phyloP scores from a whole-genome alignment of 768 basidiomycete species.

The Suillus subalutaceus region DNA sequence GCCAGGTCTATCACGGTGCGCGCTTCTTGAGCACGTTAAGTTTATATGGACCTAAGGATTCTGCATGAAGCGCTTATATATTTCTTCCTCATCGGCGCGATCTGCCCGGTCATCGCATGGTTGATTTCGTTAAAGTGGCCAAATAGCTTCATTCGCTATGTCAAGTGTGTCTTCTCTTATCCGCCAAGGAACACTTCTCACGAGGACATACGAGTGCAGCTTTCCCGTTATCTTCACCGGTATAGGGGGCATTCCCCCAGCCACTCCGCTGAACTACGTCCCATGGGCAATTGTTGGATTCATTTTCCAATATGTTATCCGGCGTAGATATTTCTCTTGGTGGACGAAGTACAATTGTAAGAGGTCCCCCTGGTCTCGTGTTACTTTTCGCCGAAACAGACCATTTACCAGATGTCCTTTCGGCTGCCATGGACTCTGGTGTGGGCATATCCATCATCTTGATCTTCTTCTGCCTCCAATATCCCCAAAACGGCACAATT shows the following conservation, averaged over 20 bases:
- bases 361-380: slow-evolving; percentile 6
- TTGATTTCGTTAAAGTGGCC: slow-evolving; percentile 62
- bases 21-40: background rate
- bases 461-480: slow-evolving; percentile 66
- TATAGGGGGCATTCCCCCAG: slow-evolving; percentile 64
- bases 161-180: slow-evolving; percentile 51
- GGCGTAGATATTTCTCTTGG: slow-evolving; percentile 64
- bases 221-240: slow-evolving; percentile 58
- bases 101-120: slow-evolving; percentile 60
- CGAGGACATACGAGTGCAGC: slow-evolving; percentile 28
- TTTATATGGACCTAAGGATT: background rate
- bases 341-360: slow-evolving; percentile 59
- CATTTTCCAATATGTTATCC: slow-evolving; percentile 64
- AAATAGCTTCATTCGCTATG: slow-evolving; percentile 57
- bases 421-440: slow-evolving; percentile 74
- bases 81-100: slow-evolving; percentile 79
- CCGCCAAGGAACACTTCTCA: background rate
- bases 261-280: slow-evolving; percentile 66
- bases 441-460: slow-evolving; percentile 57
- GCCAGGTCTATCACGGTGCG: slow-evolving; percentile 60
- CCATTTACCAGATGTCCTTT: slow-evolving; percentile 53
- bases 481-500: slow-evolving; percentile 62
- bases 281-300: slow-evolving; percentile 69
- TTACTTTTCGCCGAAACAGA: background rate
- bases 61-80: slow-evolving; percentile 46